A percentile compares a stretch with the other conserved stretches of the same genome.
Evolutionary conservation across 2,329 filamentous ascomycete species (phyloP).

Genomic region (Botrytis porri): DNA sequence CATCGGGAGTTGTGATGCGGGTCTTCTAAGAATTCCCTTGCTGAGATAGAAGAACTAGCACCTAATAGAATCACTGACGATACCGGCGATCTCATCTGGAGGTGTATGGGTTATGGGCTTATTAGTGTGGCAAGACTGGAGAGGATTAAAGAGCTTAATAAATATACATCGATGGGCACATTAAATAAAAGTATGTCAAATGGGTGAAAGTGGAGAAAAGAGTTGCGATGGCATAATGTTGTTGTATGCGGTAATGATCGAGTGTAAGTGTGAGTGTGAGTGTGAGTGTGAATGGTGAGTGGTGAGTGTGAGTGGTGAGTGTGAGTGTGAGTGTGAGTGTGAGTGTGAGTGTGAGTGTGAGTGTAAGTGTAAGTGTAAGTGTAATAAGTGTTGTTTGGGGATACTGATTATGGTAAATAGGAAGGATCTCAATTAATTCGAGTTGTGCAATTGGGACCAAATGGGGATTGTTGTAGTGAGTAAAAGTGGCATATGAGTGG

Average conservation of each 20-base stretch:
- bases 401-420: constrained; percentile 3
- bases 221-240: constrained; percentile 17
- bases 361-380: background rate
- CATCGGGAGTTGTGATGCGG: constrained; percentile 31
- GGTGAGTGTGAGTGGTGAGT: background rate
- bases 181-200: background rate
- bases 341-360: background rate
- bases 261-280: background rate
- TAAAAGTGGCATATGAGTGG: constrained; percentile 6
- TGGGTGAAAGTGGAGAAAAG: background rate
- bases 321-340: background rate
- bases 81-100: constrained; percentile 36
- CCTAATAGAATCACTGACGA: constrained; percentile 31
- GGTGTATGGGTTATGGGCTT: constrained; percentile 18
- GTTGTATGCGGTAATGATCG: background rate
- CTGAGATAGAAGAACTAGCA: constrained; percentile 34
- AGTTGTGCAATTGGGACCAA: constrained; percentile 17
- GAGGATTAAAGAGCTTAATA: constrained; percentile 11
- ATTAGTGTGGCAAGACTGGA: background rate
- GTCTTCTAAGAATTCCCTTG: constrained; percentile 33
- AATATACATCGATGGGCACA: constrained; percentile 5
- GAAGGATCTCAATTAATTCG: constrained; percentile 17
- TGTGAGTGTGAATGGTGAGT: too few relatives aligned
- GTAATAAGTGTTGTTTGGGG: background rate
- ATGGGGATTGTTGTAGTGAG: background rate